Evolutionary conservation across 768 basidiomycete genomes (phyloP).

Genomic region (Collybia sordida): DNA sequence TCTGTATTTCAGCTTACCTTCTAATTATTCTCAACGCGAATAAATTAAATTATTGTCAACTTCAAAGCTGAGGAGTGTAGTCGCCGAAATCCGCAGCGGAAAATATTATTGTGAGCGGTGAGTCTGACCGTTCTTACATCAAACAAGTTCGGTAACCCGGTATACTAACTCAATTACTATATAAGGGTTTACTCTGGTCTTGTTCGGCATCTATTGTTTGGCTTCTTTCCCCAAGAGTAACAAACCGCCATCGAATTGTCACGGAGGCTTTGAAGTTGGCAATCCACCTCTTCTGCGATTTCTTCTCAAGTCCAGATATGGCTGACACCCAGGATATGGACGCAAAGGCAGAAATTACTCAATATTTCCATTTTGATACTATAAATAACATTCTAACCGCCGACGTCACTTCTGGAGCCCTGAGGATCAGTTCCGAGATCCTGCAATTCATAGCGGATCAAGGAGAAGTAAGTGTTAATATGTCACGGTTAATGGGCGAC

Average conservation of each 20-base stretch:
- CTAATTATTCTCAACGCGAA: no score
- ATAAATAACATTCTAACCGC: constrained; percentile 26
- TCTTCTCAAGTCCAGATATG: neutral
- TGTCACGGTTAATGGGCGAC: neutral
- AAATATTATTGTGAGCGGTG: no score
- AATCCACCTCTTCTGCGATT: no score
- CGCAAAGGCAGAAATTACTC: constrained; percentile 19
- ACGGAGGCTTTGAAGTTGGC: neutral
- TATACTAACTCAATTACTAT: no score
- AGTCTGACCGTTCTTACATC: no score
- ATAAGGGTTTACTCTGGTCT: no score
- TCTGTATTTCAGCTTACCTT: no score
- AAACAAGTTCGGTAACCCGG: no score
- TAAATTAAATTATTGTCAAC: no score
- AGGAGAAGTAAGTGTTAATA: constrained; percentile 21
- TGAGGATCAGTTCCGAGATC: constrained; percentile 38
- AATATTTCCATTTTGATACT: constrained; percentile 31
- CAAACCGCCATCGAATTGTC: neutral
- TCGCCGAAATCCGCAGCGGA: no score
- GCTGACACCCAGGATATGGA: constrained; percentile 2
- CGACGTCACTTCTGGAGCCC: constrained; percentile 11
- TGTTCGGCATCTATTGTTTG: neutral
- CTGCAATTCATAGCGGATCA: constrained; percentile 30
- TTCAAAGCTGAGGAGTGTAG: no score
- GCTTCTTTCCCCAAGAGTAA: neutral